phyloP scores from a whole-genome alignment of 805 yeast species.

The Wickerhamiella vanderwaltii region DNA sequence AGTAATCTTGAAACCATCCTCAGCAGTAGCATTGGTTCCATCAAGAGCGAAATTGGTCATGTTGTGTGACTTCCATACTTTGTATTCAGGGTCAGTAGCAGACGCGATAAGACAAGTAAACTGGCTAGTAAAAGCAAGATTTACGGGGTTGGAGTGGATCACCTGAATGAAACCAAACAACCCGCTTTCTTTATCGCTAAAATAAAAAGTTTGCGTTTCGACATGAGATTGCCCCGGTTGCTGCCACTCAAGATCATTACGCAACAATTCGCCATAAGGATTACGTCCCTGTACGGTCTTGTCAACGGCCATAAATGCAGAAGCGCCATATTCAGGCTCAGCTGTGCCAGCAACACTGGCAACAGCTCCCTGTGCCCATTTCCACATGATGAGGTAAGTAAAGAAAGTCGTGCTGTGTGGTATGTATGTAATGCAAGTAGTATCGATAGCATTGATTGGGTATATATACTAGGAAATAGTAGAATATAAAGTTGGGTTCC shows the following conservation, averaged over 20 bases:
- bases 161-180: conserved; percentile 83
- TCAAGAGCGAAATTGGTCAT: conserved; percentile 69
- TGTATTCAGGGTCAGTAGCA: conserved; percentile 36
- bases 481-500: too few species aligned
- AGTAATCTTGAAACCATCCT: conserved; percentile 46
- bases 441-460: too few species aligned
- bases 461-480: too few species aligned
- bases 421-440: too few species aligned
- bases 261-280: conserved; percentile 45
- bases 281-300: conserved; percentile 43
- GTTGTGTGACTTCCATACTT: conserved; percentile 85
- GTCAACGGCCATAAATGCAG: conserved; percentile 77
- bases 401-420: too few species aligned
- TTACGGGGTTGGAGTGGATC: conserved; percentile 84
- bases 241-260: conserved; percentile 65
- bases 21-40: conserved; percentile 55
- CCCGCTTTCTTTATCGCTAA: conserved; percentile 48
- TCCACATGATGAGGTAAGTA: conserved; percentile 19
- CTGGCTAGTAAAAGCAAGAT: conserved; percentile 73
- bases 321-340: conserved; percentile 93
- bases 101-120: conserved; percentile 76
- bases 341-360: conserved; percentile 95
- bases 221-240: conserved; percentile 75
- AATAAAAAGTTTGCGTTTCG: conserved; percentile 90
- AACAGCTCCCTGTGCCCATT: conserved; percentile 26